Conservation (phyloP, 768 basidiomycete species). For the Trametes punicea region DNA sequence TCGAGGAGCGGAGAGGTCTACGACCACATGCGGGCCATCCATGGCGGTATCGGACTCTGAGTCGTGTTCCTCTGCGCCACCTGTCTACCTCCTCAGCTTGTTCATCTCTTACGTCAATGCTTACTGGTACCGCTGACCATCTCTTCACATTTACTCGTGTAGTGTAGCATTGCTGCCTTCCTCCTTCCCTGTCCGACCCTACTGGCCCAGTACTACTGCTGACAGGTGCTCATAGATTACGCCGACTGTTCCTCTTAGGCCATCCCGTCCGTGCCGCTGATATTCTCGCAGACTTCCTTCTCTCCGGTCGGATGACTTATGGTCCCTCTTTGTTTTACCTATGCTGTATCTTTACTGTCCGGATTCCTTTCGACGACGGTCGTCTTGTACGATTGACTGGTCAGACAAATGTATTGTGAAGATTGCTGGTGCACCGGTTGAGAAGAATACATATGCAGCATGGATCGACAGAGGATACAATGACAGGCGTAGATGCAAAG, state of each 20-base stretch:
- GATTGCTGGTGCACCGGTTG: background rate
- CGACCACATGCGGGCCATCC: constrained; percentile 64
- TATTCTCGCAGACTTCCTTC: too few species aligned
- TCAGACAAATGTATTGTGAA: constrained; percentile 2
- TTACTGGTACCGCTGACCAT: background rate
- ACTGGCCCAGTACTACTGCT: too few species aligned
- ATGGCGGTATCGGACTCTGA: constrained; percentile 58
- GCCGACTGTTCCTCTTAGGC: too few species aligned
- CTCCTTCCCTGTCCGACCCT: too few species aligned
- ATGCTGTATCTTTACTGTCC: background rate
- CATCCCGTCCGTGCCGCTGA: too few species aligned
- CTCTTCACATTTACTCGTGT: background rate
- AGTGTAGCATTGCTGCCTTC: too few species aligned
- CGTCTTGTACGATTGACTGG: too few species aligned
- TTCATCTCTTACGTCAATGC: background rate
- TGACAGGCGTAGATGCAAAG: background rate
- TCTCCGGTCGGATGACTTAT: too few species aligned
- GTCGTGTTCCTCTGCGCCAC: too few species aligned
- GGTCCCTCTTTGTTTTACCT: background rate
- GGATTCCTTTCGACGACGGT: too few species aligned
- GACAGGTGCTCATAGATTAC: too few species aligned
- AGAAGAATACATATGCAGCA: constrained; percentile 15
- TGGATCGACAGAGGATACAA: background rate
- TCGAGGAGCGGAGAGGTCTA: constrained; percentile 69
- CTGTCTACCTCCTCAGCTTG: too few species aligned